Conservation (phyloP, 805 yeast species). For the Kluyveromyces wickerhamii region DNA sequence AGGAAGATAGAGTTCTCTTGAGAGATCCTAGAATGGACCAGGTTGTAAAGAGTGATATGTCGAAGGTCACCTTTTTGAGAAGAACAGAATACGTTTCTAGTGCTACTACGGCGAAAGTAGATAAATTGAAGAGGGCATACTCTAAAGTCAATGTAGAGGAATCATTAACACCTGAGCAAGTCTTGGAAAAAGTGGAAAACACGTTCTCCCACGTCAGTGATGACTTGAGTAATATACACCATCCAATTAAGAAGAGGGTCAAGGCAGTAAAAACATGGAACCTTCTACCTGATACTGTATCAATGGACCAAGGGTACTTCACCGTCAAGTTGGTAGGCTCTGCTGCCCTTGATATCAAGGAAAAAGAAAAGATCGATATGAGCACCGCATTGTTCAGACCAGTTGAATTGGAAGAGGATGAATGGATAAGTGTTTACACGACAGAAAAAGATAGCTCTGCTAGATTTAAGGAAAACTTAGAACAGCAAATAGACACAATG, state of each 20-base stretch:
- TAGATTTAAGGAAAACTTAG: constrained; percentile 35
- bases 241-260: constrained; percentile 69
- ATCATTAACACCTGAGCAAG: constrained; percentile 20
- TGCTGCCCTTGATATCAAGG: constrained; percentile 35
- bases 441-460: constrained; percentile 38
- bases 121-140: constrained; percentile 24
- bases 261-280: constrained; percentile 75
- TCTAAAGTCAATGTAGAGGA: constrained; percentile 17
- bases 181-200: constrained; percentile 48
- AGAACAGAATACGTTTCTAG: constrained; percentile 89
- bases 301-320: constrained; percentile 71
- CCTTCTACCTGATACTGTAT: constrained; percentile 82
- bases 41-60: constrained; percentile 29
- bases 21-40: constrained; percentile 61
- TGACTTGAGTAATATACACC: constrained; percentile 44
- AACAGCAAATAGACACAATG: constrained; percentile 26
- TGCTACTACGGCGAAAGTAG: constrained; percentile 34
- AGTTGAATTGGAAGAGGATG: constrained; percentile 57
- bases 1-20: constrained; percentile 67
- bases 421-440: constrained; percentile 68
- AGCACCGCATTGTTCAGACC: constrained; percentile 66
- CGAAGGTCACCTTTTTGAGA: constrained; percentile 68
- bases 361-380: constrained; percentile 31
- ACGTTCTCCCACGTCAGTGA: constrained; percentile 60
- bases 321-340: constrained; percentile 54